Evolutionary conservation across 352 stramenopile genomes (phyloP), one percentile per base, ranked within the genome.

Genomic region (Plasmopara muralis): DNA sequence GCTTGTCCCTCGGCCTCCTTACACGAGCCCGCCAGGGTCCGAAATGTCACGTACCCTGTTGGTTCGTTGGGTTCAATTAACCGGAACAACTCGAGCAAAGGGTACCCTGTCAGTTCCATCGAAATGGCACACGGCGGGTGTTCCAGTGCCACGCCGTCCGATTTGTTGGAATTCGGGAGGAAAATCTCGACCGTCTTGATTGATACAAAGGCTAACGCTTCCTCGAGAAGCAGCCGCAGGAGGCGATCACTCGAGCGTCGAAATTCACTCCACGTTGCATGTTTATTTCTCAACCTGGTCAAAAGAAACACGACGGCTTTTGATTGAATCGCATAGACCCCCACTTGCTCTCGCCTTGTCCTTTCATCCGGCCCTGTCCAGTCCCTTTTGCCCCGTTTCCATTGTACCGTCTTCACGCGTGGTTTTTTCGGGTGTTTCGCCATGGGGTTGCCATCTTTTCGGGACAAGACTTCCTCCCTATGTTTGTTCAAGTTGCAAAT

Each of bases 401-500:
- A 34, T 30, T 60, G 62, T 2, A 51, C 14, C 1, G 43, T 53
- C 65, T 64, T 77, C 29, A 41, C 40, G 4, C 60, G 57, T 10
- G 62, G 57, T 33, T 77, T 78, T 55, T 82, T 83, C 0, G 75
- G 70, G 48, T 83, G 68, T 53, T 83, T 84, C 9, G 71, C 67
- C 34, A 83, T 40, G 7, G 74, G 74, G 51, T 85, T 78, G 30
- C 70, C 55, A 60, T 78, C 54, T 43, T 64, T 60, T 9, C 71
- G 59, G 5, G 66, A 71, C 37, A 86, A 28, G 0, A 84, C 73
- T 6, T 62, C 55, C 16, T 77, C 63, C 6, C 75, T 55, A 42
- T 86, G 71, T 55, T 86, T 86, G 58, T 77, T 72, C 18, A 78
- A 53, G 49, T 86, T 86, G 51, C 72, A 83, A 33, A 86, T 86